Evolutionary conservation across 768 basidiomycete species (phyloP).

Genomic region (Wakefieldia striispora): DNA sequence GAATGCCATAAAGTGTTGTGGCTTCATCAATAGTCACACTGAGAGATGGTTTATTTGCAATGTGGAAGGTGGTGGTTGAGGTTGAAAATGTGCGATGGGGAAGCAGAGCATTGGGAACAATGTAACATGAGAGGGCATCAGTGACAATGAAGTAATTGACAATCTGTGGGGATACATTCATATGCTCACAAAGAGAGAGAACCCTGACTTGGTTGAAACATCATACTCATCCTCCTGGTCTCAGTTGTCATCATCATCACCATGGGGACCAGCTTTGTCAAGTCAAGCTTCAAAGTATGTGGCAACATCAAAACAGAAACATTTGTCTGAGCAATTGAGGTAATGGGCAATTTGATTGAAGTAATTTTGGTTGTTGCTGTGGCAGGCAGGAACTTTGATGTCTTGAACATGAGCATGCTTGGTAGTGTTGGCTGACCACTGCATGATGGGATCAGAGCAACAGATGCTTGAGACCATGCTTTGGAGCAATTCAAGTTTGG

Average conservation of each 20-base stretch:
- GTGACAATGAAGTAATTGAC: background rate
- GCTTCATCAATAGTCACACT: background rate
- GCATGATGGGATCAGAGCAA: too few species aligned
- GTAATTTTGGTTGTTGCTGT: too few species aligned
- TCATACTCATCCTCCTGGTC: background rate
- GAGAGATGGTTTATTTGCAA: constrained; percentile 2
- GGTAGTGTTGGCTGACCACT: too few species aligned
- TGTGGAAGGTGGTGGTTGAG: constrained; percentile 2
- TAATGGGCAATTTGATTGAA: constrained; percentile 30
- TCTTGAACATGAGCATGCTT: too few species aligned
- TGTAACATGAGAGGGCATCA: background rate
- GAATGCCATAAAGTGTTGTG: background rate
- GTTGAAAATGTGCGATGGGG: background rate
- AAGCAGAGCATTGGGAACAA: background rate
- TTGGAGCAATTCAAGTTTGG: too few species aligned
- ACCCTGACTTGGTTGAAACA: background rate
- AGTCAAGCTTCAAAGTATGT: background rate
- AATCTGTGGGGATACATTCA: background rate
- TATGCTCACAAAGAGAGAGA: background rate
- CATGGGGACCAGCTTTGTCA: background rate
- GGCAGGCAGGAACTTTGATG: too few species aligned
- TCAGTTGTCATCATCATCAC: background rate
- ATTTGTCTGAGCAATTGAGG: background rate
- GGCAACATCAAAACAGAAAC: background rate
- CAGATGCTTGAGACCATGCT: too few species aligned